Conservation (phyloP, 2,329 filamentous ascomycete genomes). For the Xylariaceae sp. region DNA sequence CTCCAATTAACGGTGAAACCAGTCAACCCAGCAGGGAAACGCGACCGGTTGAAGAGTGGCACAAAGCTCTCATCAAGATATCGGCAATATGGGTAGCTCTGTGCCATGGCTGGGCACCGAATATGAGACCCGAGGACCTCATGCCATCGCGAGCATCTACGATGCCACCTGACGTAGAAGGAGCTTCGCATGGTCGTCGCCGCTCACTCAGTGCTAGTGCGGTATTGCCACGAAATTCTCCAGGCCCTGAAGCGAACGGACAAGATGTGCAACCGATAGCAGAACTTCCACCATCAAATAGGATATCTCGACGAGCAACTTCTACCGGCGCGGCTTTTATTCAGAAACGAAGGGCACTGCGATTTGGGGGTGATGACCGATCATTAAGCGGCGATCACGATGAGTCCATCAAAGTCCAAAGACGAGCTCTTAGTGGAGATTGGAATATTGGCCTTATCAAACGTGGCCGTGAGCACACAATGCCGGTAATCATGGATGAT, state of each 20-base stretch:
- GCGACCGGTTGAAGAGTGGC: constrained; percentile 39
- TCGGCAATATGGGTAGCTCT: constrained; percentile 51
- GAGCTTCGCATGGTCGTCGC: constrained; percentile 11
- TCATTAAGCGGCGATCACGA: constrained; percentile 6
- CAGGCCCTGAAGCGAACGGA: constrained; percentile 14
- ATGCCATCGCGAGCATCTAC: constrained; percentile 15
- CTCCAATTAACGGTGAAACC: constrained; percentile 14
- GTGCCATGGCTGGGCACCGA: constrained; percentile 40
- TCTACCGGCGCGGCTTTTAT: constrained; percentile 47
- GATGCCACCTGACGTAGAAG: constrained; percentile 5
- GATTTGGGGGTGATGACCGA: constrained; percentile 13
- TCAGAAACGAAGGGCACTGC: constrained; percentile 33
- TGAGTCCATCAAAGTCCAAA: constrained; percentile 13
- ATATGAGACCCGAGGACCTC: constrained; percentile 31
- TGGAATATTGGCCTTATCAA: constrained; percentile 23
- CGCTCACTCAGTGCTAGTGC: constrained; percentile 21
- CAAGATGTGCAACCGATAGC: constrained; percentile 12
- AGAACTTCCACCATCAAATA: too few relatives aligned
- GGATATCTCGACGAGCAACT: constrained; percentile 38
- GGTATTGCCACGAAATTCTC: constrained; percentile 15
- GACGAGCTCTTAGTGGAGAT: constrained; percentile 29
- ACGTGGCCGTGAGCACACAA: constrained; percentile 15
- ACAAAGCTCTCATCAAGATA: constrained; percentile 47
- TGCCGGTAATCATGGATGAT: constrained; percentile 17
- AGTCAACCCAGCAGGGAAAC: constrained; percentile 30